These are phyloP conservation scores for Oryza longistaminata DNA, from an alignment of 176 grass and related monocot genomes.

Conservation along the genomic window DNA sequence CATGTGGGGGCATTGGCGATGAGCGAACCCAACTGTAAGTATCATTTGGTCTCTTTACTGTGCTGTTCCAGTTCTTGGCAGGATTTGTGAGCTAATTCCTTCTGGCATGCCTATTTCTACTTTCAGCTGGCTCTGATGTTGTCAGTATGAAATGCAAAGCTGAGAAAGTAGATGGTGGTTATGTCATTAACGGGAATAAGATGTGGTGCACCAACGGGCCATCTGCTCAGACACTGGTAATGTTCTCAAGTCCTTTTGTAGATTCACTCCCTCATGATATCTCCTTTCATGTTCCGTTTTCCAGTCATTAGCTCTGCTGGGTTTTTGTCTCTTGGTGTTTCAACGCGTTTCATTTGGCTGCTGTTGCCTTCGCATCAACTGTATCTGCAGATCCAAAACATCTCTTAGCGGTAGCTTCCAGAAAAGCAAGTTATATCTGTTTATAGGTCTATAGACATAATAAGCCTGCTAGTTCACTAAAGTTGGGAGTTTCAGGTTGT, in stretches of 20 bases:
- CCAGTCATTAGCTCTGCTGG: neutral
- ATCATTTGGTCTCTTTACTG: neutral
- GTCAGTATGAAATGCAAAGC: slow-evolving; percentile 99
- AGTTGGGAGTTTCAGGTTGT: slow-evolving; percentile 68
- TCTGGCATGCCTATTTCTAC: neutral
- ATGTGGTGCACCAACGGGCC: slow-evolving; percentile 99
- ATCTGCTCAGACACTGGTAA: slow-evolving; percentile 87
- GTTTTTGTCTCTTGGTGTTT: slow-evolving; percentile 5
- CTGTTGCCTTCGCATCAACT: neutral
- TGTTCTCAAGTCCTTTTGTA: neutral
- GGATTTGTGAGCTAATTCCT: neutral
- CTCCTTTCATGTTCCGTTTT: neutral
- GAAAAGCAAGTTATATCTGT: slow-evolving; percentile 2
- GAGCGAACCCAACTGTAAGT: slow-evolving; percentile 95
- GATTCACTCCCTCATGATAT: neutral
- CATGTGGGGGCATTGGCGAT: slow-evolving; percentile 91
- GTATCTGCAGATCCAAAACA: neutral
- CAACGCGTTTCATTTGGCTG: neutral
- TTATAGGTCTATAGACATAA: neutral
- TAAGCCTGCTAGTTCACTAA: slow-evolving; percentile 21
- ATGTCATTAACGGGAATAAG: slow-evolving; percentile 88
- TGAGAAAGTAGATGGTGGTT: slow-evolving; percentile 88
- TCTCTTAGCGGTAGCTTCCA: neutral
- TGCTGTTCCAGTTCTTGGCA: neutral
- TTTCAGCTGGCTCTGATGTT: slow-evolving; percentile 95